Evolutionary conservation across 257 asterid species (phyloP), one percentile per base, ranked within the genome.

Genomic region (Rauvolfia tetraphylla): DNA sequence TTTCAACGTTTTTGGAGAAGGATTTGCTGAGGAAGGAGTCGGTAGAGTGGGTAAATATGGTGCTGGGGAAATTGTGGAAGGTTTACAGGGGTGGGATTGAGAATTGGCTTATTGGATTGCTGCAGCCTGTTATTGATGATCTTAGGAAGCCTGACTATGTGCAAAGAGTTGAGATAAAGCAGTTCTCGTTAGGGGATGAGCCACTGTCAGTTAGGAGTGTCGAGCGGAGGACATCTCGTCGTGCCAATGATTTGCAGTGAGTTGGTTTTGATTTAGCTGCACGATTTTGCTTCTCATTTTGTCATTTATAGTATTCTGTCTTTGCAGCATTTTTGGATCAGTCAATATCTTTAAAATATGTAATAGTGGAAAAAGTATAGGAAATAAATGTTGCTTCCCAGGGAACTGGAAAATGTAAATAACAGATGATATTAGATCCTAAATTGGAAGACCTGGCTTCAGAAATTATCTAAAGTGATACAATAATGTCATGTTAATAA

Each of bases 11-110:
- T 70, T 90, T 92, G 67, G 96, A 92, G 81, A 92, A 86, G 86
- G 97, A 92, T 86, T 87, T 90, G 85, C 93, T 88, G 87, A 87
- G 96, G 88, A 92, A 92, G 70, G 97, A 92, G 68, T 90, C 96
- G 4, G 97, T 92, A 38, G 97, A 92, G 82, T 92, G 97, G 97
- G 97, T 92, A 49, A 92, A 92, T 69, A 92, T 92, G 97, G 97
- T 92, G 86, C 79, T 92, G 84, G 92, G 93, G 78, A 92, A 92
- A 87, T 82, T 92, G 79, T 92, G 97, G 97, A 92, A 92, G 81
- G 97, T 92, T 3, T 92, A 92, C 42, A 87, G 89, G 76, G 85
- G 83, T 70, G 92, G 89, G 34, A 78, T 92, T 75, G 97, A 92
- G 89, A 89, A 89, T 82, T 92, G 97, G 96, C 62, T 92, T n/a